Base-by-base conservation (phyloP, 1,284 basidiomycete genomes). In the Ustilago vetiveriae region DNA sequence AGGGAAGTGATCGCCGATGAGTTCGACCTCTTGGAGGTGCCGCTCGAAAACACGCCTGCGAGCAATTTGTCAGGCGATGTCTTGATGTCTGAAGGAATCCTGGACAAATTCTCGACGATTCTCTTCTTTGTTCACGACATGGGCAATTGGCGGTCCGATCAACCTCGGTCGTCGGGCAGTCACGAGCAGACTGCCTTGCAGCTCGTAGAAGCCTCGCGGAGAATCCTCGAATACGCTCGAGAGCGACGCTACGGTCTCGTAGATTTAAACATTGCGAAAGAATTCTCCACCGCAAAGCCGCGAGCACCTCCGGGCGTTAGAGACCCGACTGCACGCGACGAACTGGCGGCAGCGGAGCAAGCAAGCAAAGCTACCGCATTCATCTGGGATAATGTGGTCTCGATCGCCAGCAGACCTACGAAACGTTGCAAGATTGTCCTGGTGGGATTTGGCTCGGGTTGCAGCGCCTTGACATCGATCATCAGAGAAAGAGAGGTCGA, bases 371-470 rank as follows among this genome's bases (percentile, higher is more conserved):
- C 56, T 2, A 44, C 53, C 1, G 48, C 38, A 85, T 95, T 95
- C 78, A 82, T 98, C 3, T 98, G 95, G 95, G 94, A 98, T 83
- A 95, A 97, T 80, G 92, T 93, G 71, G 86, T 96, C 52, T 87
- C 91, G 92, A 93, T 43, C 2, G 59, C 46, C 3, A 38, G 46
- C 4, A 16, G 27, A 7, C 30, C 44, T 5, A 9, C 19, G 16
- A 14, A 17, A 6, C 90, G 90, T 4, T 85, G 87, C 40, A 86
- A 88, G 26, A 86, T 98, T 16, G 84, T 97, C 21, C 79, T 98
- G 8, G 87, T 98, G 39, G 93, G 93, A 1, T 91, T 94, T 74
- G 93, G 93, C 4, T 86, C 88, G 0, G 94, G 91, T 0, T 92
- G 90, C 73, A 85, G 87, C 24, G 86, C 89, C 1, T 73, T 96